phyloP scores from a whole-genome alignment of 2,329 filamentous ascomycete genomes.

The Blastomyces gilchristii region DNA sequence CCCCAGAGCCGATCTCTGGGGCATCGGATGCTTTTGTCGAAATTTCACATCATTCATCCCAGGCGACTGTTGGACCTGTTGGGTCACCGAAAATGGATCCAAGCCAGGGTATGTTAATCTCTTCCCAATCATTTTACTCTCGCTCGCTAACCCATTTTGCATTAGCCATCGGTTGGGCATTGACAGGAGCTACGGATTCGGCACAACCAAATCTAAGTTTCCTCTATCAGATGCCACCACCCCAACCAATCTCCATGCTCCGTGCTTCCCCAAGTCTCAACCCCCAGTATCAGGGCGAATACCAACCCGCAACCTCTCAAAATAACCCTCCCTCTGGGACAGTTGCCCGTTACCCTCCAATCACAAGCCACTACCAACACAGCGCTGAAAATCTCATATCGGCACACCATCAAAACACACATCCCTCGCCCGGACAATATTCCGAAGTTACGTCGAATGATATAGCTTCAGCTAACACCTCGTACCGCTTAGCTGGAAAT shows the following conservation, averaged over 20 bases:
- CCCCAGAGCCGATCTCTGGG: conserved; percentile 16
- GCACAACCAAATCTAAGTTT: conserved; percentile 73
- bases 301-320: not conserved
- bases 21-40: not conserved
- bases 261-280: not conserved
- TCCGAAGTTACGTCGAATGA: not conserved
- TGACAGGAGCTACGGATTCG: conserved; percentile 81
- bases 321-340: not conserved
- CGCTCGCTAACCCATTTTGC: conserved; percentile 30
- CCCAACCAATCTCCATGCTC: conserved; percentile 19
- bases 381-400: not conserved
- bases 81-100: conserved; percentile 42
- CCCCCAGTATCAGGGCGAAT: conserved; percentile 1
- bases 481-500: not conserved
- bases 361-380: not conserved
- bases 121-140: not conserved
- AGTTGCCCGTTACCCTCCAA: not conserved
- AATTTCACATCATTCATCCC: not conserved
- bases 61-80: conserved; percentile 2
- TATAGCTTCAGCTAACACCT: not conserved
- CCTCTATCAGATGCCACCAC: conserved; percentile 56
- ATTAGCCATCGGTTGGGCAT: conserved; percentile 67
- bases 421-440: not conserved
- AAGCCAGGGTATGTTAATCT: conserved; percentile 39
- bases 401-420: not conserved